Conservation (phyloP, 257 asterid species). For the Nicotiana otophora region DNA sequence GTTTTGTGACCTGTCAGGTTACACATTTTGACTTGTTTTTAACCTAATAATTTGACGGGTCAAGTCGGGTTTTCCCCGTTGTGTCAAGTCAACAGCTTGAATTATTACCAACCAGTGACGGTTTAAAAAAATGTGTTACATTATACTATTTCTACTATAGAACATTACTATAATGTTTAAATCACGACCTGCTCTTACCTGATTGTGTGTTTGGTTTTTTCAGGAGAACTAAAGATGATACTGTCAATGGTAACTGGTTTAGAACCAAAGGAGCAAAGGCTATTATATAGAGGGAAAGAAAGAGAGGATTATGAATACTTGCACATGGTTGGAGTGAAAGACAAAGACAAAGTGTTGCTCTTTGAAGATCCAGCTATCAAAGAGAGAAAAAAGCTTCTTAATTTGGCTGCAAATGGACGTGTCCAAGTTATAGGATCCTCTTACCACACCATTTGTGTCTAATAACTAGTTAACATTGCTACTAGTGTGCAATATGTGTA, state of each 20-base stretch:
- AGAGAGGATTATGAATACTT: conserved; percentile 65
- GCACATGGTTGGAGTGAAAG: conserved; percentile 83
- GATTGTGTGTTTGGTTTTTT: background rate
- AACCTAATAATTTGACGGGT: no score
- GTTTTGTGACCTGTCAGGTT: no score
- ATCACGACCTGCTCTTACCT: background rate
- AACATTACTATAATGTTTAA: no score
- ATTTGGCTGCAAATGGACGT: conserved; percentile 9
- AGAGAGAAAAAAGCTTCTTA: conserved; percentile 28
- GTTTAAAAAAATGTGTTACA: no score
- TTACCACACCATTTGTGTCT: conserved; percentile 52
- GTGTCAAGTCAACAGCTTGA: no score
- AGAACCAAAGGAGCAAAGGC: conserved; percentile 65
- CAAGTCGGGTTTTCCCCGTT: no score
- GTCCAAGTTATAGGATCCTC: conserved; percentile 31
- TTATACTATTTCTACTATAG: no score
- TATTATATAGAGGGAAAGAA: conserved; percentile 76
- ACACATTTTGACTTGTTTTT: no score
- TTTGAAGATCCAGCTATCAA: conserved; percentile 76
- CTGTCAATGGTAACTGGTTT: conserved; percentile 53
- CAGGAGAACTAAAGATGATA: conserved; percentile 62
- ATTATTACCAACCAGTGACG: no score
- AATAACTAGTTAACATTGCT: background rate
- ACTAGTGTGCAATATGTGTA: background rate
- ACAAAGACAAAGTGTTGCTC: conserved; percentile 66